Percentiles rank a stretch among this genome's conserved stretches.
Evolutionary conservation across 2,329 filamentous ascomycete species (phyloP).

Genomic region (Diaporthe amygdali): DNA sequence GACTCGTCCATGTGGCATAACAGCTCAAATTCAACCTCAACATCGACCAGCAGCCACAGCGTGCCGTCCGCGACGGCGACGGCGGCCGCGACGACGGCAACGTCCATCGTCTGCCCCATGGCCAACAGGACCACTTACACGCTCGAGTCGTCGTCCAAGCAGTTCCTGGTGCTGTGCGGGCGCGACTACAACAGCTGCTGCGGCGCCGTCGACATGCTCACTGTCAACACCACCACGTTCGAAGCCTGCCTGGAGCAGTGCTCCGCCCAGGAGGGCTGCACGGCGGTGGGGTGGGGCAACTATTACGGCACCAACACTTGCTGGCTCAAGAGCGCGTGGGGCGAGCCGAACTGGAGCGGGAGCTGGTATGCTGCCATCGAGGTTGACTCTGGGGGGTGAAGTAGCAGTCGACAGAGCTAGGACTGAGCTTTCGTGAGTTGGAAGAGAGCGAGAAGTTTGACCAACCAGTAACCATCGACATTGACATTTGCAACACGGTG

Average conservation of each 20-base stretch:
- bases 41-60: conserved; percentile 5
- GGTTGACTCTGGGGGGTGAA: conserved; percentile 21
- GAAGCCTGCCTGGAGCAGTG: conserved; percentile 40
- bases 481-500: background rate
- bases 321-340: conserved; percentile 42
- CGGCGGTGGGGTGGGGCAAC: conserved; percentile 41
- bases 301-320: conserved; percentile 35
- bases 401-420: background rate
- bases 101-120: conserved; percentile 34
- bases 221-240: conserved; percentile 31
- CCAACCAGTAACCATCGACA: background rate
- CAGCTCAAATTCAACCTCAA: background rate
- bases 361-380: conserved; percentile 39
- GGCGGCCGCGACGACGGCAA: background rate
- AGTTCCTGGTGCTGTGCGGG: conserved; percentile 40
- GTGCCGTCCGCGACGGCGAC: conserved; percentile 25
- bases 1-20: background rate
- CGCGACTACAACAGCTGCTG: conserved; percentile 38
- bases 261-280: conserved; percentile 34
- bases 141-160: conserved; percentile 24
- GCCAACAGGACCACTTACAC: conserved; percentile 41
- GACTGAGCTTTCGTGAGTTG: background rate
- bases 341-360: conserved; percentile 30
- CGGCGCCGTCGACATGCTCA: conserved; percentile 36
- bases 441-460: background rate